Percentiles rank a stretch among this genome's conserved stretches.
Conservation (phyloP, 1,284 basidiomycete species). For the Rugosomyces carneus region DNA sequence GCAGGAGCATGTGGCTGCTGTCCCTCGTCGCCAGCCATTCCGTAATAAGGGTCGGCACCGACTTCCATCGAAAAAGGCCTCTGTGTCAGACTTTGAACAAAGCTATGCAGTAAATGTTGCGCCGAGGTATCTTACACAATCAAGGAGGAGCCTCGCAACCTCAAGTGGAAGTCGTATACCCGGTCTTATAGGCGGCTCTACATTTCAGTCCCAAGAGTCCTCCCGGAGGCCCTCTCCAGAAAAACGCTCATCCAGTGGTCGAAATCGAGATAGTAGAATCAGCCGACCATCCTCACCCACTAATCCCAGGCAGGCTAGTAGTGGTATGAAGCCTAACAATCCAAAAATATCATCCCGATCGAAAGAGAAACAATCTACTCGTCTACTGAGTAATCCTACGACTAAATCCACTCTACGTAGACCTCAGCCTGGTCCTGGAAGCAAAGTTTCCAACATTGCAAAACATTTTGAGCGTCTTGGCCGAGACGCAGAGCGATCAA, state of each 20-base stretch:
- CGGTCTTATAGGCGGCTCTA: conserved; percentile 36
- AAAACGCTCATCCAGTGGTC: conserved; percentile 41
- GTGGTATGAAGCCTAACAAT: conserved; percentile 27
- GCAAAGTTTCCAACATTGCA: conserved; percentile 69
- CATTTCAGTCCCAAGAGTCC: conserved; percentile 50
- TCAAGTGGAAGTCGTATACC: conserved; percentile 42
- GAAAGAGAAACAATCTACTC: conserved; percentile 46
- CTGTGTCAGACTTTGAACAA: conserved; percentile 80
- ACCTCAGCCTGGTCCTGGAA: conserved; percentile 39
- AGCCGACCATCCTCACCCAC: conserved; percentile 41
- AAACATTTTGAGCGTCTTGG: conserved; percentile 73
- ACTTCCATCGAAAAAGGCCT: conserved; percentile 45
- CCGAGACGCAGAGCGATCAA: conserved; percentile 62
- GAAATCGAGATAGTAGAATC: conserved; percentile 33
- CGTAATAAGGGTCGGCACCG: conserved; percentile 46
- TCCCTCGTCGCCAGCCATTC: conserved; percentile 28
- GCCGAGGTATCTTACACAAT: conserved; percentile 55
- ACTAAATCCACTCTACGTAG: conserved; percentile 50
- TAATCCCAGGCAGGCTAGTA: conserved; percentile 22
- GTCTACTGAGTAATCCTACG: conserved; percentile 34
- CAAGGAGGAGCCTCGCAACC: conserved; percentile 36
- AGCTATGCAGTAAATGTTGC: conserved; percentile 87
- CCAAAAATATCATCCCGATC: conserved; percentile 36
- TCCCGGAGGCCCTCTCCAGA: conserved; percentile 70
- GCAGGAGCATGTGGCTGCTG: conserved; percentile 46